phyloP scores from a whole-genome alignment of 352 stramenopile species.

The Halophytophthora batemanensis region DNA sequence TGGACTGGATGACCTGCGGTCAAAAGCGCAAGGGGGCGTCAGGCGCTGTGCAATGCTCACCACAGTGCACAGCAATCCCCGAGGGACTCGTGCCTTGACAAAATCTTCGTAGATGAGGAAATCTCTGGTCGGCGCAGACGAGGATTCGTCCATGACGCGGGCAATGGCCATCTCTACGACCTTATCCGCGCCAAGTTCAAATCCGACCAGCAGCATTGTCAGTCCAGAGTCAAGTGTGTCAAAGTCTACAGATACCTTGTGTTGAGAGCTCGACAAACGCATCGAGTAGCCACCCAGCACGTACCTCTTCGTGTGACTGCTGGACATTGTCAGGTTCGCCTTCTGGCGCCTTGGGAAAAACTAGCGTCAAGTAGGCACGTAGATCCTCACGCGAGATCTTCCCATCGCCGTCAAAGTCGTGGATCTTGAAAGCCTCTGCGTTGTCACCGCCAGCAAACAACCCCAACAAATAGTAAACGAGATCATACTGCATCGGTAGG shows the following conservation, averaged over 20 bases:
- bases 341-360: constrained; percentile 32
- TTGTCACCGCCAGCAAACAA: not conserved
- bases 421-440: constrained; percentile 60
- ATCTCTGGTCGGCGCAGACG: constrained; percentile 40
- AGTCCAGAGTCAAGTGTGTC: not conserved
- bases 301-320: constrained; percentile 32
- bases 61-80: not conserved
- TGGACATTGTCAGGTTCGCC: constrained; percentile 19
- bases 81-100: constrained; percentile 31
- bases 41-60: not conserved
- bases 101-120: constrained; percentile 62
- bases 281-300: no score
- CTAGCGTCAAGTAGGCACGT: constrained; percentile 36
- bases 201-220: not conserved
- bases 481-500: not conserved
- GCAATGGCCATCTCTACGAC: constrained; percentile 37
- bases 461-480: not conserved
- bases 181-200: constrained; percentile 13
- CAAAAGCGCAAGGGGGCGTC: not conserved
- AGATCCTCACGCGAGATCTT: constrained; percentile 64
- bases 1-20: constrained; percentile 48
- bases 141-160: constrained; percentile 50
- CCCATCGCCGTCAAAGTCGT: constrained; percentile 70
- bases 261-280: no score
- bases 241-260: no score